Base-by-base conservation (phyloP, 1,139 yeast species). In the Yamadazyma jaroonii region DNA sequence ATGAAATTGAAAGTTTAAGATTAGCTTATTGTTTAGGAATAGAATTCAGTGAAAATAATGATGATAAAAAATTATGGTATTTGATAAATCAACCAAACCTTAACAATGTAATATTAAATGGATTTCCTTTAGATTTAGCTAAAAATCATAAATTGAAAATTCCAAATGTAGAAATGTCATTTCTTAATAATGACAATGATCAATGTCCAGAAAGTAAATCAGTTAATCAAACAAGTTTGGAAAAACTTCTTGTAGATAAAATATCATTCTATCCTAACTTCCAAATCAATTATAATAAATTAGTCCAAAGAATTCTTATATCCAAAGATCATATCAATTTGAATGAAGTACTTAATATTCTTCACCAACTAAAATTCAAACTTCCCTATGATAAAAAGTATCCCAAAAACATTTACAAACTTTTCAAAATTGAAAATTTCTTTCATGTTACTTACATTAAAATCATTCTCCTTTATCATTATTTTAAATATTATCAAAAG, bases 121-220 rank as follows among this genome's bases (percentile, higher is more conserved):
- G 34, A 4, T 32, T 31, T 11, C 40, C 40, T 10, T 29, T 37
- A n/a, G 40, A 37, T 30, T 29, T 37, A 27, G 12, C 29, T 6
- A 36, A 32, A 23, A 25, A 22, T 23, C 6, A 12, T 24, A 22
- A 12, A n/a, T 11, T 12, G 9, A 21, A 31, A n/a, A 11, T 31
- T 12, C 20, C 20, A 3, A 13, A n/a, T 13, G 14, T 27, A 15
- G 15, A 27, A n/a, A 6, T 17, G n/a, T n/a, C n/a, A n/a, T n/a
- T n/a, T n/a, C n/a, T n/a, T n/a, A n/a, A n/a, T n/a, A n/a, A n/a
- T n/a, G n/a, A n/a, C n/a, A n/a, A n/a, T n/a, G n/a, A n/a, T n/a
- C n/a, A n/a, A n/a, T n/a, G n/a, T n/a, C n/a, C n/a, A n/a, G 27
- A 25, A 3, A 12, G 11, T 3, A 23, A 23, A 23, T 23, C 9